Evolutionary conservation across 805 yeast species (phyloP).

Genomic region (Saccharomycopsis sp.): DNA sequence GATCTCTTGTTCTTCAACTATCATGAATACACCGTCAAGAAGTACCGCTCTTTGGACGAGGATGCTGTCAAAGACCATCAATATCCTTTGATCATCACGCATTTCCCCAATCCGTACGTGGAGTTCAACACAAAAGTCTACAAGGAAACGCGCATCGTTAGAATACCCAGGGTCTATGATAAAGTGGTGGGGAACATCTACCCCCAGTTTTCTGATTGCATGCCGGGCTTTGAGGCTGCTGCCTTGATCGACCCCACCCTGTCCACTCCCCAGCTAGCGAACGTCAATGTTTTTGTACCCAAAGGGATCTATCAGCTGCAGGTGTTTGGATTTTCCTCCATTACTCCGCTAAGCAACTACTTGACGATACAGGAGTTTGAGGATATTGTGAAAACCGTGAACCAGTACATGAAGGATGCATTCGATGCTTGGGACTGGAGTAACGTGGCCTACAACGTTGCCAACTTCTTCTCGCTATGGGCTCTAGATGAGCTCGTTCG

Average conservation of each 20-base stretch:
- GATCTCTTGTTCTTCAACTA: conserved; percentile 49
- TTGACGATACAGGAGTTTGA: conserved; percentile 32
- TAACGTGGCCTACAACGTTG: conserved; percentile 31
- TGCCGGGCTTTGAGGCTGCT: conserved; percentile 60
- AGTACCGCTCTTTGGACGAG: conserved; percentile 22
- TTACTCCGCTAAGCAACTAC: conserved; percentile 39
- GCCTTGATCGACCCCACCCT: conserved; percentile 32
- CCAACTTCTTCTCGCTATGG: conserved; percentile 35
- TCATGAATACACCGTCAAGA: conserved; percentile 44
- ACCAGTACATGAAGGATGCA: conserved; percentile 33
- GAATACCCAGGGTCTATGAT: conserved; percentile 47
- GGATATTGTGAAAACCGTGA: conserved; percentile 37
- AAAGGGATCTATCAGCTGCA: conserved; percentile 34
- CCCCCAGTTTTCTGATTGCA: conserved; percentile 46
- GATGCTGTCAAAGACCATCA: conserved; percentile 16
- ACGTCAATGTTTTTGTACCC: conserved; percentile 27
- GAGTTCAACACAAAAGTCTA: conserved; percentile 27
- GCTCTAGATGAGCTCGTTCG: conserved; percentile 27
- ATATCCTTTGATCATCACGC: conserved; percentile 43
- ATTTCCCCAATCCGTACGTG: conserved; percentile 54
- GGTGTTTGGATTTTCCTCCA: conserved; percentile 44
- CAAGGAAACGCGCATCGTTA: conserved; percentile 44
- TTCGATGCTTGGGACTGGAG: conserved; percentile 32
- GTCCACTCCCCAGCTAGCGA: not conserved
- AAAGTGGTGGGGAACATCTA: conserved; percentile 23